phyloP scores from a whole-genome alignment of 1,284 basidiomycete species.

The Ceratobasidium sp. region DNA sequence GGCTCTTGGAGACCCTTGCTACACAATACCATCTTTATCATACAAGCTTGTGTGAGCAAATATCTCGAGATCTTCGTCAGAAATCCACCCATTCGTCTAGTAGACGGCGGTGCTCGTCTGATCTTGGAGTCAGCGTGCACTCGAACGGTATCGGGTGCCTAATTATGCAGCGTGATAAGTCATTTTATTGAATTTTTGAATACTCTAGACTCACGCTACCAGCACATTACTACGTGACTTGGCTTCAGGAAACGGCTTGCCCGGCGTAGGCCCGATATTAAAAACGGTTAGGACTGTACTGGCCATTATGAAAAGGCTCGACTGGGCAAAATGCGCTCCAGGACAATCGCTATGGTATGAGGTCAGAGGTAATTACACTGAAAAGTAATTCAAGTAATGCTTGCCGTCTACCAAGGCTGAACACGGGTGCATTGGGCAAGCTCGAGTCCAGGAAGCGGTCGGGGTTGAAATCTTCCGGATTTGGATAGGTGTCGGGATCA shows the following conservation, averaged over 20 bases:
- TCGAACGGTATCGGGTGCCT: not conserved
- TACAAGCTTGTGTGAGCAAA: too few species aligned
- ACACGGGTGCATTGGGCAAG: not conserved
- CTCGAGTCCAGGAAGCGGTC: slow-evolving; percentile 39
- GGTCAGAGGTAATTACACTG: too few species aligned
- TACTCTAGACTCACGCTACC: not conserved
- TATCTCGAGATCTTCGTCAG: too few species aligned
- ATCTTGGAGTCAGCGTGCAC: not conserved
- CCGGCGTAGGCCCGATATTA: not conserved
- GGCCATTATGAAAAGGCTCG: not conserved
- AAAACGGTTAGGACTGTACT: not conserved
- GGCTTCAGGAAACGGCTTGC: not conserved
- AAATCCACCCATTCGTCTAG: not conserved
- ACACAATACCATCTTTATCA: too few species aligned
- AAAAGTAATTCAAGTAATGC: too few species aligned
- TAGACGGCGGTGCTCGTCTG: not conserved
- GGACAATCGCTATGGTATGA: not conserved
- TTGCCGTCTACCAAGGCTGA: not conserved
- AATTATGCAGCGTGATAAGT: too few species aligned
- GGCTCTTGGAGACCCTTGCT: too few species aligned
- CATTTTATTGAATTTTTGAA: not conserved
- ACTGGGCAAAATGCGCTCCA: not conserved
- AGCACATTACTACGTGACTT: not conserved
- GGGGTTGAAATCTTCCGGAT: slow-evolving; percentile 42
- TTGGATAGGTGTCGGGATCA: slow-evolving; percentile 35